phyloP scores from a whole-genome alignment of 139 green algal species.

The Chloropicon primus region DNA sequence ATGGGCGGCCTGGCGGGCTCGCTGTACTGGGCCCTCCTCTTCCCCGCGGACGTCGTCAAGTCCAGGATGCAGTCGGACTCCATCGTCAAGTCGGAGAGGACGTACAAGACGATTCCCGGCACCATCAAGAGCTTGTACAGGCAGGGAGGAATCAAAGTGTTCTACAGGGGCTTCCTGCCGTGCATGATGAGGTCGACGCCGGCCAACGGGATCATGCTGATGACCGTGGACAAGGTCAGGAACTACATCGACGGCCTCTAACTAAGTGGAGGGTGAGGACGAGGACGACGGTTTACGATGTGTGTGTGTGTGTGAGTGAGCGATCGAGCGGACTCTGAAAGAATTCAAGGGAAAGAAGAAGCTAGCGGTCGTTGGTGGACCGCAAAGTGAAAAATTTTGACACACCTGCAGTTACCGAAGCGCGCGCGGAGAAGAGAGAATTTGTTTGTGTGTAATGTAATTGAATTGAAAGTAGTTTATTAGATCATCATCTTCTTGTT shows the following conservation, averaged over 20 bases:
- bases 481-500: too few relatives aligned
- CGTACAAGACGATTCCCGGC: slow-evolving; percentile 46
- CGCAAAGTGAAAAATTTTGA: too few relatives aligned
- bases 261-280: too few relatives aligned
- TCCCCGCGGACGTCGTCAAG: slow-evolving; percentile 85
- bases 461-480: too few relatives aligned
- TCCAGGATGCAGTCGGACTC: slow-evolving; percentile 73
- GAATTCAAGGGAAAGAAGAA: too few relatives aligned
- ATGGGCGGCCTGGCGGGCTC: slow-evolving; percentile 56
- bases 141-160: slow-evolving; percentile 62
- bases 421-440: too few relatives aligned
- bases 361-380: too few relatives aligned
- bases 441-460: too few relatives aligned
- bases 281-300: too few relatives aligned
- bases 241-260: slow-evolving; percentile 1
- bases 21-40: slow-evolving; percentile 77
- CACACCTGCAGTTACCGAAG: too few relatives aligned
- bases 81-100: slow-evolving; percentile 46
- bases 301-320: too few relatives aligned
- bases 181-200: slow-evolving; percentile 73
- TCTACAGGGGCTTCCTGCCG: slow-evolving; percentile 85
- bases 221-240: slow-evolving; percentile 67
- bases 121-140: slow-evolving; percentile 46
- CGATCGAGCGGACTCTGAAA: too few relatives aligned
- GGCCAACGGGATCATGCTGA: slow-evolving; percentile 82